Percentiles rank a stretch among this genome's conserved stretches.
phyloP scores from a whole-genome alignment of 371 early-diverging fungal genomes.

The Dichotomocladium elegans region DNA sequence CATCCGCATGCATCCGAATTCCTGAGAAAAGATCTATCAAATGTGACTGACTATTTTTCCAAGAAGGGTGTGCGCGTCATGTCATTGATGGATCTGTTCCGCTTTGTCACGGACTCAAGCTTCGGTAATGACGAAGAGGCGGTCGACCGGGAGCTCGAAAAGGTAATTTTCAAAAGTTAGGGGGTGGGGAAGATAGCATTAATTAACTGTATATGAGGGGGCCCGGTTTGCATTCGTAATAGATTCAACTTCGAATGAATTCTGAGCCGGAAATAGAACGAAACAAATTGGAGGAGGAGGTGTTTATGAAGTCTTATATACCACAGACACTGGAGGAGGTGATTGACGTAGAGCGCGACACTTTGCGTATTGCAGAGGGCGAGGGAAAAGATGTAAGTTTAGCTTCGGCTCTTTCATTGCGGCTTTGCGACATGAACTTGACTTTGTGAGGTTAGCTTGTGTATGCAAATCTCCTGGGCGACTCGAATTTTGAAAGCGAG shows the following conservation, averaged over 20 bases:
- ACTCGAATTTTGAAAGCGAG: conserved; percentile 6
- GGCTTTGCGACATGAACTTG: neutral
- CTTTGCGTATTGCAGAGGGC: conserved; percentile 69
- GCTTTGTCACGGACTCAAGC: conserved; percentile 76
- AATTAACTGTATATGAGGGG: neutral
- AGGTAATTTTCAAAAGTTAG: conserved; percentile 42
- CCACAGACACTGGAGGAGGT: conserved; percentile 93
- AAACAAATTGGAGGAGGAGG: conserved; percentile 77
- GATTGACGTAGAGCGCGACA: conserved; percentile 84
- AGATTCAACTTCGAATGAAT: conserved; percentile 38
- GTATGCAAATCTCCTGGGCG: conserved; percentile 42
- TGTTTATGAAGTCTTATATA: conserved; percentile 90
- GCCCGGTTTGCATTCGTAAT: neutral
- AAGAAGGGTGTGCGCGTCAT: conserved; percentile 79
- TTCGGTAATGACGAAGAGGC: conserved; percentile 59
- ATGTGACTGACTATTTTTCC: conserved; percentile 95
- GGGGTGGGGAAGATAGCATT: no score
- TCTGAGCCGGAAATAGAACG: conserved; percentile 27
- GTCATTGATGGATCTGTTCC: conserved; percentile 84
- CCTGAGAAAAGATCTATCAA: conserved; percentile 93
- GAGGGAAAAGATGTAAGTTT: conserved; percentile 61
- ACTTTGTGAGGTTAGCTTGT: conserved; percentile 33
- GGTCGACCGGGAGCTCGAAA: conserved; percentile 66
- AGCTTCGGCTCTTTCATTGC: neutral
- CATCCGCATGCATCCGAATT: conserved; percentile 99